Conservation (phyloP, 1,284 basidiomycete genomes). For the Ganoderma meredithae region DNA sequence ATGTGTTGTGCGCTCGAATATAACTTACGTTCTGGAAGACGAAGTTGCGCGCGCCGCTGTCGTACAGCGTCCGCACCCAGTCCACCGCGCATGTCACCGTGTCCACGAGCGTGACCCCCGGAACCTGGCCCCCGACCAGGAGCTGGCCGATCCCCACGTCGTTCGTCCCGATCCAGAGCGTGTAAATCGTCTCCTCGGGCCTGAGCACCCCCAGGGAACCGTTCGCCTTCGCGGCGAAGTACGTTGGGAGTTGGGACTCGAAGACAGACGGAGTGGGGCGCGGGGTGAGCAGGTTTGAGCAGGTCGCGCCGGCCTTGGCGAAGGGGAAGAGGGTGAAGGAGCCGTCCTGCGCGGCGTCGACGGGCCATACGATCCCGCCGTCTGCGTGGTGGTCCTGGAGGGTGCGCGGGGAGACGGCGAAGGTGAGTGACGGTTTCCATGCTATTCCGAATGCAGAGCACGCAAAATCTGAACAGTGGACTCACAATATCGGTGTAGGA, state of each 20-base stretch:
- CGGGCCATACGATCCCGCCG: constrained; percentile 51
- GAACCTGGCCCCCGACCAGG: constrained; percentile 46
- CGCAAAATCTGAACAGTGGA: no score
- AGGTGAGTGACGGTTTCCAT: no score
- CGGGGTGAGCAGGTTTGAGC: constrained; percentile 50
- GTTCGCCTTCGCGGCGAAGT: constrained; percentile 40
- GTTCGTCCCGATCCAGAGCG: constrained; percentile 61
- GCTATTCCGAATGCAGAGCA: no score
- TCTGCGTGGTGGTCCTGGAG: constrained; percentile 41
- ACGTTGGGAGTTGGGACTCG: constrained; percentile 46
- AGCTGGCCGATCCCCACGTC: constrained; percentile 50
- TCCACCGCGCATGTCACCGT: constrained; percentile 51
- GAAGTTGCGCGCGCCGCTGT: constrained; percentile 53
- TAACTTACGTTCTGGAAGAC: constrained; percentile 55
- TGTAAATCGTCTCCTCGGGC: constrained; percentile 41
- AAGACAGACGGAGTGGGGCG: constrained; percentile 47
- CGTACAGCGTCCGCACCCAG: constrained; percentile 49
- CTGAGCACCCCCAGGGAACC: constrained; percentile 27
- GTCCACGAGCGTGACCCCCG: constrained; percentile 50
- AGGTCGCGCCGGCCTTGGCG: constrained; percentile 52
- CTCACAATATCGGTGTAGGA: constrained; percentile 52
- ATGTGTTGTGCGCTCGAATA: not conserved
- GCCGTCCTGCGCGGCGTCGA: constrained; percentile 49
- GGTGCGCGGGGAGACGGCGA: no score
- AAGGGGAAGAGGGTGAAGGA: constrained; percentile 49